Percentiles rank a stretch among this genome's conserved stretches.
phyloP scores from a whole-genome alignment of 768 basidiomycete genomes.

The Agrocybe praecox region DNA sequence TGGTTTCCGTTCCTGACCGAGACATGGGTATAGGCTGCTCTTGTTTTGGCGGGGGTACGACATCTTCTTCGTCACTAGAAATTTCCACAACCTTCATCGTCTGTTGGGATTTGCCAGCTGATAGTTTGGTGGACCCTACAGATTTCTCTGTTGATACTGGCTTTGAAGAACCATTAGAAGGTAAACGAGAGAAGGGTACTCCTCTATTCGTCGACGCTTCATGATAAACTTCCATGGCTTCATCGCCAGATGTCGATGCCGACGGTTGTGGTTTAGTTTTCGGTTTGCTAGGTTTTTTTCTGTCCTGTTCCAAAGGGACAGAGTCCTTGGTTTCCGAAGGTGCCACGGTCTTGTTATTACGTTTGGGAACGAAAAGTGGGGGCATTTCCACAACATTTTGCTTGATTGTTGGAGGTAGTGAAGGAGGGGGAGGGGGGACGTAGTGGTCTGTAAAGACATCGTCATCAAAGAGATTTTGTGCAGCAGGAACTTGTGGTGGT shows the following conservation, averaged over 20 bases:
- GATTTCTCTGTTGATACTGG: conserved; percentile 3
- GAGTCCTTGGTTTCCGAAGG: neutral
- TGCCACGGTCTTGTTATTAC: conserved; percentile 10
- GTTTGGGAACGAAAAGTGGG: conserved; percentile 25
- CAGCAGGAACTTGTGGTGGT: conserved; percentile 9
- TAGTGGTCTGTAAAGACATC: conserved; percentile 20
- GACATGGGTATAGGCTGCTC: conserved; percentile 4
- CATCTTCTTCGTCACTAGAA: conserved; percentile 32
- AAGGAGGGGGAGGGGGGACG: conserved; percentile 9
- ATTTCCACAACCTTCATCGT: conserved; percentile 41
- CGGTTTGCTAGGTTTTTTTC: conserved; percentile 14
- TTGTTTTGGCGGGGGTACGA: conserved; percentile 4
- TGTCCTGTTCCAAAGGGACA: conserved; percentile 10
- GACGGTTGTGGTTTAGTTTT: conserved; percentile 12
- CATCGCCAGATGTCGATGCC: conserved; percentile 1
- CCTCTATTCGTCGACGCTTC: neutral
- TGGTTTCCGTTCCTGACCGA: neutral
- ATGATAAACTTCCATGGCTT: neutral
- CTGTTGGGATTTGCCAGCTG: conserved; percentile 2
- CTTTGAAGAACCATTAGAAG: neutral
- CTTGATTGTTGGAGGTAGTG: conserved; percentile 5
- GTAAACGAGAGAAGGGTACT: neutral
- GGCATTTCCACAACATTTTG: conserved; percentile 11
- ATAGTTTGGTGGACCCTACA: conserved; percentile 4
- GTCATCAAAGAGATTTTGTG: conserved; percentile 18